phyloP scores from a whole-genome alignment of 2,329 filamentous ascomycete genomes.

The Talaromyces sp. region DNA sequence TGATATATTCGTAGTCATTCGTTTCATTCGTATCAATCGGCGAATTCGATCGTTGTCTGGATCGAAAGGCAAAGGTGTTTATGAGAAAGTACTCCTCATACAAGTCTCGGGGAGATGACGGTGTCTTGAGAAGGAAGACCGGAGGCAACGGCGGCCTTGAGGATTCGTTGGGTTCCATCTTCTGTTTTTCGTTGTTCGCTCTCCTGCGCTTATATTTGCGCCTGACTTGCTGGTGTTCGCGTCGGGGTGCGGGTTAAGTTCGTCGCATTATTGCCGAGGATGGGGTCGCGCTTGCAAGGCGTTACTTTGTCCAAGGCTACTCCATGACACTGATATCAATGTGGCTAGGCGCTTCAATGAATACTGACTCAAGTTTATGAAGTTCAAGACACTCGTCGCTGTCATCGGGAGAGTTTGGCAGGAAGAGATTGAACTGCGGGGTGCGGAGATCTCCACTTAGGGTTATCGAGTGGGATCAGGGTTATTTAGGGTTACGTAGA shows the following conservation, averaged over 20 bases:
- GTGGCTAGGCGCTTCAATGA: neutral
- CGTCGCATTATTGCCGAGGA: neutral
- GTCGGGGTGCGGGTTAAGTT: neutral
- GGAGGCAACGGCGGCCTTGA: conserved; percentile 26
- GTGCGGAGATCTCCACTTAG: conserved; percentile 17
- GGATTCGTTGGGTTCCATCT: neutral
- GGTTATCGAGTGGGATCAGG: neutral
- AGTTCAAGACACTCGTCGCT: neutral
- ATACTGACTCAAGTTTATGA: neutral
- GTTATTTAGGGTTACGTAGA: neutral
- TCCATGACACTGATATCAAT: neutral
- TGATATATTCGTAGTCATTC: conserved; percentile 8
- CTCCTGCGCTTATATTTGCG: neutral
- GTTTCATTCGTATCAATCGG: neutral
- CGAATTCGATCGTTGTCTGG: conserved; percentile 6
- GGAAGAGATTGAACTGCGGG: conserved; percentile 7
- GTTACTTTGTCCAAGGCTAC: neutral
- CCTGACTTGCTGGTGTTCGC: neutral
- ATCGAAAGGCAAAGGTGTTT: conserved; percentile 2
- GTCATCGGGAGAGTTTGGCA: neutral
- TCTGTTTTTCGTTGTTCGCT: neutral
- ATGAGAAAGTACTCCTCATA: conserved; percentile 47
- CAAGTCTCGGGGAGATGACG: conserved; percentile 45
- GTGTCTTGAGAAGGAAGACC: conserved; percentile 51
- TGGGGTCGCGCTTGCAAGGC: neutral